A percentile compares a stretch with the other conserved stretches of the same genome.
These are phyloP conservation scores for Lentinus tigrinus DNA, from an alignment of 768 basidiomycete genomes.

Conservation along the genomic window DNA sequence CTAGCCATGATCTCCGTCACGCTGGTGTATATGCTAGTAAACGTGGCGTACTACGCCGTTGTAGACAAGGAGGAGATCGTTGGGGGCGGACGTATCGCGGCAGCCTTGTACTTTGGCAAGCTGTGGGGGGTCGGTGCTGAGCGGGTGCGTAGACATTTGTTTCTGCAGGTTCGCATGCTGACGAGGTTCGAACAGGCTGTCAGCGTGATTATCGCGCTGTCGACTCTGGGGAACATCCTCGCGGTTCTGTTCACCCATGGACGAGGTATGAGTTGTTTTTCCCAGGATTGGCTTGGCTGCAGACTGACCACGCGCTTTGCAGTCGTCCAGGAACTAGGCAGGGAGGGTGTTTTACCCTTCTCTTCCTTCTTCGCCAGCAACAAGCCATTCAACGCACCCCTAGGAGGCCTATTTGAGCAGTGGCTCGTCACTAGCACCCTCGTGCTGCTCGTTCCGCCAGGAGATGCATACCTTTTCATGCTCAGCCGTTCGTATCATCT, in stretches of 20 bases:
- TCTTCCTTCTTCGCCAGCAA: slow-evolving; percentile 69
- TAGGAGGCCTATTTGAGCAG: slow-evolving; percentile 61
- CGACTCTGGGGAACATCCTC: slow-evolving; percentile 63
- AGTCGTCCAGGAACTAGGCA: slow-evolving; percentile 75
- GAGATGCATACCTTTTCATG: slow-evolving; percentile 74
- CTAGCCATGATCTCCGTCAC: slow-evolving; percentile 61
- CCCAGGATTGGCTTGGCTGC: not conserved
- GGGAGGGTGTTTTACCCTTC: slow-evolving; percentile 67
- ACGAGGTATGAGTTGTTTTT: slow-evolving; percentile 42
- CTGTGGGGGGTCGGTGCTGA: slow-evolving; percentile 64
- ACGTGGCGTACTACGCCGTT: slow-evolving; percentile 73
- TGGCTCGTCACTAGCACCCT: slow-evolving; percentile 58
- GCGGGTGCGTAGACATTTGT: slow-evolving; percentile 36
- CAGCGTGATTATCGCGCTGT: slow-evolving; percentile 61
- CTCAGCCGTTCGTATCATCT: slow-evolving; percentile 50
- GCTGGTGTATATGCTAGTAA: slow-evolving; percentile 60
- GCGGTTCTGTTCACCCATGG: slow-evolving; percentile 66
- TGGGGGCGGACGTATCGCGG: slow-evolving; percentile 63
- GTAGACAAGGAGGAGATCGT: slow-evolving; percentile 71
- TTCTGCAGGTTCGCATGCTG: not conserved
- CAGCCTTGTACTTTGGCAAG: slow-evolving; percentile 74
- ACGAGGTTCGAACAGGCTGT: slow-evolving; percentile 40
- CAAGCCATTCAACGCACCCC: slow-evolving; percentile 67
- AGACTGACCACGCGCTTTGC: not conserved
- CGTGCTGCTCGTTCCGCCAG: slow-evolving; percentile 58